Percentiles rank a stretch among this genome's conserved stretches.
Evolutionary conservation across 2,329 filamentous ascomycete species (phyloP).

Genomic region (Phoma sp.): DNA sequence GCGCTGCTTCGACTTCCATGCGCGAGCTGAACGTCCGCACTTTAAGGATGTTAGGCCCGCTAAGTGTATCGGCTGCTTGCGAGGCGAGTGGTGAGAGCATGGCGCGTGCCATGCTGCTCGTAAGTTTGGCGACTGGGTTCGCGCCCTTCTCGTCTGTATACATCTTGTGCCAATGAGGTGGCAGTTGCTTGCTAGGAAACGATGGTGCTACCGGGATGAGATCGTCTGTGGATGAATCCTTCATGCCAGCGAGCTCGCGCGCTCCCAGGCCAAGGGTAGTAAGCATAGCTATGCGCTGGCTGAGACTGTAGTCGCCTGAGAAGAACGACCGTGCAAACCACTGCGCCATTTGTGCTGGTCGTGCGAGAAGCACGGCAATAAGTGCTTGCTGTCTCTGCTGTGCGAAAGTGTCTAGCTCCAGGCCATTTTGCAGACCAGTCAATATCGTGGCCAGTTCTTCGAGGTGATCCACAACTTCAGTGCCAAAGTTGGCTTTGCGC

Average conservation of each 20-base stretch:
- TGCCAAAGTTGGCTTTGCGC: slow-evolving; percentile 86
- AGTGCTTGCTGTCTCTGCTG: slow-evolving; percentile 79
- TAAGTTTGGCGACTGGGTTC: slow-evolving; percentile 72
- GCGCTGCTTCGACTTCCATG: slow-evolving; percentile 69
- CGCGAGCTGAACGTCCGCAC: slow-evolving; percentile 86
- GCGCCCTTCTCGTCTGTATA: slow-evolving; percentile 61
- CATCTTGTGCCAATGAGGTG: slow-evolving; percentile 73
- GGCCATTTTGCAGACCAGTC: slow-evolving; percentile 83
- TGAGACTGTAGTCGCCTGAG: slow-evolving; percentile 87
- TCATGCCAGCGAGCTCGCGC: slow-evolving; percentile 82
- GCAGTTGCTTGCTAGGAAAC: slow-evolving; percentile 84
- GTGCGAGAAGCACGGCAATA: slow-evolving; percentile 79
- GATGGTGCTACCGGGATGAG: slow-evolving; percentile 50
- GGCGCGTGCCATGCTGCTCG: slow-evolving; percentile 70
- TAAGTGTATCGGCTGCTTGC: slow-evolving; percentile 77
- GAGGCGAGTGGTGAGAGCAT: slow-evolving; percentile 86
- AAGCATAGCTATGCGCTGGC: slow-evolving; percentile 82
- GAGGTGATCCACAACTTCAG: slow-evolving; percentile 83
- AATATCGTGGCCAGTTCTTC: slow-evolving; percentile 81
- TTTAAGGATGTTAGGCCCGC: slow-evolving; percentile 85
- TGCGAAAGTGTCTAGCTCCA: slow-evolving; percentile 76
- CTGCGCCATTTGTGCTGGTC: slow-evolving; percentile 78
- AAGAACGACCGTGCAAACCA: slow-evolving; percentile 90
- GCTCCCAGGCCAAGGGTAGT: slow-evolving; percentile 82
- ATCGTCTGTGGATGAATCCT: slow-evolving; percentile 60